phyloP scores from a whole-genome alignment of 345 rosid genomes.

The Gossypium turneri region DNA sequence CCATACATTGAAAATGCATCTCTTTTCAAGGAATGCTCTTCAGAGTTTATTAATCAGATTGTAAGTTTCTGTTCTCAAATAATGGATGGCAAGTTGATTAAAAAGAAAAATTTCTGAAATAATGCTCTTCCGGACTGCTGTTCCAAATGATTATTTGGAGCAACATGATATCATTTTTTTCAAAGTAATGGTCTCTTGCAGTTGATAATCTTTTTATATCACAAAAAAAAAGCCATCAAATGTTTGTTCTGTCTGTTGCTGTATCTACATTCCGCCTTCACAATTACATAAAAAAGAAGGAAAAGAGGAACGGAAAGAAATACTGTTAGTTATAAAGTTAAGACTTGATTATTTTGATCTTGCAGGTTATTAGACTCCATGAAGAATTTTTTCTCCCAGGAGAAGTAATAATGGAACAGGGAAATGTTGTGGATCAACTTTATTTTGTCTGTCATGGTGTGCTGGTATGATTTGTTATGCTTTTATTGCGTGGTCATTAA shows the following conservation, averaged over 20 bases:
- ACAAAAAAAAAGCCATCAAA: background rate
- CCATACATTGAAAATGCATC: conserved; percentile 52
- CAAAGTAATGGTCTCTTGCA: background rate
- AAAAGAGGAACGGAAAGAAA: background rate
- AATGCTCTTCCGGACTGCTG: background rate
- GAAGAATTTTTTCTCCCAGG: conserved; percentile 98
- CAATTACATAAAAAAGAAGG: background rate
- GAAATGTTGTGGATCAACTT: conserved; percentile 82
- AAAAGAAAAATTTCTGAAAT: background rate
- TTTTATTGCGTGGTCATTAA: background rate
- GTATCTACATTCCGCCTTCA: background rate
- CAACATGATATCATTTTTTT: background rate
- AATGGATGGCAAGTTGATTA: background rate
- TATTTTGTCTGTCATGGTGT: conserved; percentile 86
- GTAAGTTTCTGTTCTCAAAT: conserved; percentile 23
- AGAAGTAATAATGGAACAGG: conserved; percentile 90
- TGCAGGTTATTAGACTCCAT: conserved; percentile 71
- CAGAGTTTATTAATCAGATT: conserved; percentile 81
- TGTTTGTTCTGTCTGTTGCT: background rate
- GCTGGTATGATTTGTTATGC: conserved; percentile 49
- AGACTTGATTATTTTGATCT: conserved; percentile 11
- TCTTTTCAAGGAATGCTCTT: conserved; percentile 72
- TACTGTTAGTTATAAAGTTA: background rate
- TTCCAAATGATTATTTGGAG: conserved; percentile 1
- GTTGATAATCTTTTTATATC: background rate